Percentiles rank a stretch among this genome's conserved stretches.
phyloP scores from a whole-genome alignment of 768 basidiomycete genomes.

The Cantharellus anzutake region DNA sequence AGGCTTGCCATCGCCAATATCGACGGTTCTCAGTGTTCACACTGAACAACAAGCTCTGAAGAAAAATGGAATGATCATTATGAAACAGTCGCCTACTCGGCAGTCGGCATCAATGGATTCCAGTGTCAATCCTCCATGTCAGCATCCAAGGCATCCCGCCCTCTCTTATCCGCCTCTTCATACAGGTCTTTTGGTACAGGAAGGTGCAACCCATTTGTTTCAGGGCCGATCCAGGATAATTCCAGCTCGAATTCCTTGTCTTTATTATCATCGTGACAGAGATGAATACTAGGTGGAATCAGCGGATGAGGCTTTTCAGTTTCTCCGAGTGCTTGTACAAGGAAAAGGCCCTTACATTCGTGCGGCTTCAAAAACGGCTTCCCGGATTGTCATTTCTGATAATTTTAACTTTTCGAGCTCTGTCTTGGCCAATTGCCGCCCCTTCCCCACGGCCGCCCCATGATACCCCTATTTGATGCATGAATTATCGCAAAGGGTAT shows the following conservation, averaged over 20 bases:
- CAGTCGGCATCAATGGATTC: too few relatives aligned
- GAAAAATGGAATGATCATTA: too few relatives aligned
- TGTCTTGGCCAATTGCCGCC: constrained; percentile 94
- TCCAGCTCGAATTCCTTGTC: constrained; percentile 98
- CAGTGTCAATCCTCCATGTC: background rate
- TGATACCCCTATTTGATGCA: constrained; percentile 55
- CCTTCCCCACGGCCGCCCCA: constrained; percentile 94
- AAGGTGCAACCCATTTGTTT: constrained; percentile 61
- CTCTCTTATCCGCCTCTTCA: constrained; percentile 70
- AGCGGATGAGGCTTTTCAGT: too few relatives aligned
- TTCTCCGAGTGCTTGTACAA: too few relatives aligned
- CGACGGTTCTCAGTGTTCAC: too few relatives aligned
- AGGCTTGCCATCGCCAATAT: too few relatives aligned
- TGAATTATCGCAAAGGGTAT: background rate
- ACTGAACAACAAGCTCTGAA: too few relatives aligned
- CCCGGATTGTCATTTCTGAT: constrained; percentile 52
- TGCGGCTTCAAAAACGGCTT: constrained; percentile 86
- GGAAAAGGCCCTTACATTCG: constrained; percentile 51
- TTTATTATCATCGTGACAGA: constrained; percentile 93
- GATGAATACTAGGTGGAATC: constrained; percentile 53
- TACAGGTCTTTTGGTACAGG: constrained; percentile 73
- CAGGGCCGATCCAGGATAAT: constrained; percentile 86
- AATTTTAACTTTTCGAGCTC: constrained; percentile 93
- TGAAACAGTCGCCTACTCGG: too few relatives aligned
- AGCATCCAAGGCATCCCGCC: background rate